These are phyloP conservation scores for Blastomyces gilchristii DNA, from an alignment of 2,329 filamentous ascomycete species.

Conservation along the genomic window DNA sequence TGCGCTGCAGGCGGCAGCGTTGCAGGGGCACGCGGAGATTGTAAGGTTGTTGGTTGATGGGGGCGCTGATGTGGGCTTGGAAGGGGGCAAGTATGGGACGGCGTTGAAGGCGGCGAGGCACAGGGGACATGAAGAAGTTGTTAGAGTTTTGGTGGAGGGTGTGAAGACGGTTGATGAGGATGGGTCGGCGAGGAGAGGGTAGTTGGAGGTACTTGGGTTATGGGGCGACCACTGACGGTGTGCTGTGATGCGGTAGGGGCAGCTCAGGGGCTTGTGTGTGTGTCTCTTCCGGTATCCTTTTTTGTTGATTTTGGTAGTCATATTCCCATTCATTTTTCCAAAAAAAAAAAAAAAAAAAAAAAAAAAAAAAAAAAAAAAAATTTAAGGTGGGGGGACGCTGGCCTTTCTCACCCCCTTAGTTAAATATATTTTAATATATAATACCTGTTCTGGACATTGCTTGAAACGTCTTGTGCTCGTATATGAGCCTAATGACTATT, in stretches of 20 bases:
- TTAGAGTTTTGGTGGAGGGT: neutral
- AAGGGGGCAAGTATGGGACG: constrained; percentile 4
- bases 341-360: too few species aligned
- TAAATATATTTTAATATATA: neutral
- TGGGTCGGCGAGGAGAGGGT: neutral
- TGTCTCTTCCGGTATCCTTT: neutral
- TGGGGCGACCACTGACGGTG: neutral
- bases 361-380: too few species aligned
- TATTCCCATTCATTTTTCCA: neutral
- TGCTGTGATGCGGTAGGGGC: neutral
- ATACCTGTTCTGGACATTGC: neutral
- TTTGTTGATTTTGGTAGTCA: neutral
- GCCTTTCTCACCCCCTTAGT: neutral
- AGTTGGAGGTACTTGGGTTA: neutral
- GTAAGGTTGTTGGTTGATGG: constrained; percentile 10
- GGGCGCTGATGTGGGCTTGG: constrained; percentile 13
- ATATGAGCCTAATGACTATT: too few species aligned
- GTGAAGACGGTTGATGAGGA: neutral
- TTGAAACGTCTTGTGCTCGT: neutral
- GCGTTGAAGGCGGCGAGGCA: neutral
- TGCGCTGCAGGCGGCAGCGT: constrained; percentile 7
- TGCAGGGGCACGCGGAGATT: constrained; percentile 6
- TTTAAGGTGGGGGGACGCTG: neutral
- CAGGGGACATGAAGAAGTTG: neutral
- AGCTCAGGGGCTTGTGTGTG: neutral